Conservation (phyloP, 139 green algal species). For the Picochlorum sp. region DNA sequence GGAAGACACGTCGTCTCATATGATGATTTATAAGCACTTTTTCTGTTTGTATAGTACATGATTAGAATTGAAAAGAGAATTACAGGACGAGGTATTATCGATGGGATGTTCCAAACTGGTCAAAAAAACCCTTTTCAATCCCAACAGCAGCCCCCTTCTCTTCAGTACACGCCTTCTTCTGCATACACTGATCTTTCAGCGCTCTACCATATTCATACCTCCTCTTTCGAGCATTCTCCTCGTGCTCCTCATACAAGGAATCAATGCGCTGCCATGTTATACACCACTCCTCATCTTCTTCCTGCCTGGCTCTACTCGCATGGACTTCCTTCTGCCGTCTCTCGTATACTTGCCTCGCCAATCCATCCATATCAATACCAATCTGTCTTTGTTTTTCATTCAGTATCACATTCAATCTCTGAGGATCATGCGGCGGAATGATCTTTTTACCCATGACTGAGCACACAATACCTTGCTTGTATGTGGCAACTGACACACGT, state of each 20-base stretch:
- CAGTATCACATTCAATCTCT: slow-evolving; percentile 7
- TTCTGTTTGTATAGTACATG: no score
- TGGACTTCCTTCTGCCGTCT: background rate
- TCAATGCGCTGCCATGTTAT: background rate
- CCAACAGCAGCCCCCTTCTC: background rate
- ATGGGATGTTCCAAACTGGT: slow-evolving; percentile 22
- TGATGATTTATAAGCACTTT: slow-evolving; percentile 26
- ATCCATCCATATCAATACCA: slow-evolving; percentile 6
- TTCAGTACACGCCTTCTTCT: background rate
- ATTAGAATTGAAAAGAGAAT: no score
- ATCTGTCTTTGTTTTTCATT: slow-evolving; percentile 23
- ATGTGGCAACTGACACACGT: no score
- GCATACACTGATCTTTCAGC: background rate
- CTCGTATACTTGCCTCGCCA: background rate
- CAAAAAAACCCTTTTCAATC: slow-evolving; percentile 8
- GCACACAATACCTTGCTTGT: background rate
- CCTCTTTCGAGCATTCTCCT: background rate
- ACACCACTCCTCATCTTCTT: background rate
- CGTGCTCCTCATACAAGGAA: background rate
- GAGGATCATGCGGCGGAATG: slow-evolving; percentile 18
- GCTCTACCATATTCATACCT: background rate
- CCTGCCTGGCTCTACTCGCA: background rate
- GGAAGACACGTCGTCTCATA: slow-evolving; percentile 28
- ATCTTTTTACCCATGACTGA: slow-evolving; percentile 15
- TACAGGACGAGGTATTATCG: slow-evolving; percentile 7